A percentile compares a stretch with the other conserved stretches of the same genome.
phyloP scores from a whole-genome alignment of 1,284 basidiomycete genomes.

The Violaceomyces palustris region DNA sequence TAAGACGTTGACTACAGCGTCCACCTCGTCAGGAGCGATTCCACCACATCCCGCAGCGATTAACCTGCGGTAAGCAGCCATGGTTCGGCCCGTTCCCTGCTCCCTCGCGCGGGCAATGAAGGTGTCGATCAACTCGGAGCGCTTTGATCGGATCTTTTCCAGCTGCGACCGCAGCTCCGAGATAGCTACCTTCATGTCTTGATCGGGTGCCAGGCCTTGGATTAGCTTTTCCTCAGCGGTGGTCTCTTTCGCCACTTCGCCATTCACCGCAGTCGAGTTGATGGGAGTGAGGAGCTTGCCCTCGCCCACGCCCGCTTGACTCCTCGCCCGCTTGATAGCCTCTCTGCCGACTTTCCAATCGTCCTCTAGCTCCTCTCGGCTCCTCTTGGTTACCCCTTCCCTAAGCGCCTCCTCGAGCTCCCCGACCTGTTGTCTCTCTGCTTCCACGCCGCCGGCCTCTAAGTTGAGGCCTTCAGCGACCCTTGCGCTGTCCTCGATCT shows the following conservation, averaged over 20 bases:
- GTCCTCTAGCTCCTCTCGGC: conserved; percentile 56
- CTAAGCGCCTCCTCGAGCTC: conserved; percentile 66
- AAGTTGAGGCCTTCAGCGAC: conserved; percentile 63
- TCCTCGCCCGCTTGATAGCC: conserved; percentile 26
- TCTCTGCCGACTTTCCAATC: conserved; percentile 36
- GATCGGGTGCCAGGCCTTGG: conserved; percentile 8
- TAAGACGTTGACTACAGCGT: conserved; percentile 47
- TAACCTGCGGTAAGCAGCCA: conserved; percentile 49
- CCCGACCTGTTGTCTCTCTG: conserved; percentile 62
- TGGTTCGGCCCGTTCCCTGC: conserved; percentile 45
- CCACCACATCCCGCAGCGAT: conserved; percentile 50
- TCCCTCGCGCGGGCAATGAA: conserved; percentile 31
- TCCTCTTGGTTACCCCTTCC: conserved; percentile 71
- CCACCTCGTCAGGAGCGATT: conserved; percentile 47
- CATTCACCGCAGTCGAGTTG: conserved; percentile 5
- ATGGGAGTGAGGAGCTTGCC: conserved; percentile 14
- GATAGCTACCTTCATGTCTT: conserved; percentile 18
- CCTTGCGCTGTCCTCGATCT: conserved; percentile 82
- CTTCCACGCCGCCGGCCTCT: conserved; percentile 66
- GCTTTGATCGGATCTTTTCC: conserved; percentile 20
- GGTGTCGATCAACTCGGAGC: conserved; percentile 18
- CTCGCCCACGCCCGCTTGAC: conserved; percentile 20
- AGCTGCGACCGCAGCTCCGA: conserved; percentile 26
- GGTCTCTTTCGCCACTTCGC: background rate
- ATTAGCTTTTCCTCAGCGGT: conserved; percentile 9